A percentile compares a stretch with the other conserved stretches of the same genome.
Evolutionary conservation across 2,329 filamentous ascomycete genomes (phyloP).

Genomic region (Monosporascus sp.): DNA sequence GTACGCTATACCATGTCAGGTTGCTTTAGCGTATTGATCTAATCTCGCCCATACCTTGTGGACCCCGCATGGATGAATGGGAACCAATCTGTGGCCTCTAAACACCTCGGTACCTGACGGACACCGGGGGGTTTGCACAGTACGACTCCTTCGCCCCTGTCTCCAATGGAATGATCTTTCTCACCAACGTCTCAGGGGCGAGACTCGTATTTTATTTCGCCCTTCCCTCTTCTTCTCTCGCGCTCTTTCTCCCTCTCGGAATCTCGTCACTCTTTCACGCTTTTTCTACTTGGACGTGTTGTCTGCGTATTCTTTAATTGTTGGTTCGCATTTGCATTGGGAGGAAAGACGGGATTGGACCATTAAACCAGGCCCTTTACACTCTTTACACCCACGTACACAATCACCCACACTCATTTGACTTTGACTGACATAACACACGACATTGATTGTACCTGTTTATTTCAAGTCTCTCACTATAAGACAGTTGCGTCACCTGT

Average conservation of each 20-base stretch:
- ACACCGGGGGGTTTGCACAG: no score
- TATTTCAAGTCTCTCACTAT: not conserved
- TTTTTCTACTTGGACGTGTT: no score
- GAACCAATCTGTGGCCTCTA: no score
- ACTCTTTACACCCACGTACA: not conserved
- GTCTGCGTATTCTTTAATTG: not conserved
- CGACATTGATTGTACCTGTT: not conserved
- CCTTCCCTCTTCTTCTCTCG: not conserved
- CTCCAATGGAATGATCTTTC: not conserved
- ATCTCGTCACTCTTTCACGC: not conserved
- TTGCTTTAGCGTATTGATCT: not conserved
- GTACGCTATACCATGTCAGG: not conserved
- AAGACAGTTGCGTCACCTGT: not conserved
- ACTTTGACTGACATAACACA: not conserved
- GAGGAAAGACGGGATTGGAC: not conserved
- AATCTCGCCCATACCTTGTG: not conserved
- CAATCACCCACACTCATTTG: no score
- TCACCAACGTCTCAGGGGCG: not conserved
- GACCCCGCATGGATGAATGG: not conserved
- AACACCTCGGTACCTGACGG: no score
- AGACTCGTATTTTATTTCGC: not conserved
- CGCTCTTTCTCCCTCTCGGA: not conserved
- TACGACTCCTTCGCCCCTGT: not conserved
- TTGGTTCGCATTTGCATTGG: not conserved
- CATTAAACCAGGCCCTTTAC: not conserved